Base-by-base conservation (phyloP, 2,329 filamentous ascomycete genomes). In the Aspergillus fumigatiaffinis region DNA sequence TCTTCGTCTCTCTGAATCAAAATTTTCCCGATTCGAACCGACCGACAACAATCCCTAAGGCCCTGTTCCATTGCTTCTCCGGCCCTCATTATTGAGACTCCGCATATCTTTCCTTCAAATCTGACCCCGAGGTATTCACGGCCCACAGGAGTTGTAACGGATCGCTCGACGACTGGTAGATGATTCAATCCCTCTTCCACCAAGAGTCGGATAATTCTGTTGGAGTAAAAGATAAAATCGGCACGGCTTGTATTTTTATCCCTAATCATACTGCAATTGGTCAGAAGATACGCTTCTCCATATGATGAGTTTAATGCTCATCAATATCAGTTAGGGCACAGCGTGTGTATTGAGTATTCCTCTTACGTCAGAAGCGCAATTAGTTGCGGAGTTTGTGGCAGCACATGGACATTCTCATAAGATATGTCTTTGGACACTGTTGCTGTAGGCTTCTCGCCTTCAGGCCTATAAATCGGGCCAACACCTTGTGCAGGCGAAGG, bases 151-250 rank as follows among this genome's bases (percentile, higher is more conserved):
- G 94, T 97, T 46, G 88, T 95, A 69, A 99, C 89, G 29, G 87
- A 87, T 68, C 95, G 91, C 71, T 91, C 88, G 53, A 96, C 87
- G 20, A 96, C 91, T 1, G 94, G 94, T 46, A 99, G 84, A 74
- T 99, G 94, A 76, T 99, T 99, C 54, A 99, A 82, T 3, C 94
- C 94, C 77, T 99, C 94, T 76, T 99, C 94, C 44, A 99, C 94
- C 6, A 99, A 84, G 46, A 99, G 83, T 32, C 94, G 91, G 73
- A 97, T 97, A 73, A 99, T 97, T 59, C 94, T 87, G 78, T 99
- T 99, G 47, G 92, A 96, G 80, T 97, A 96, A 79, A 99, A 99
- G 72, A 99, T 97, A 75, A 99, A 99, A 76, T 99, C 94, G 61
- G 92, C 94, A 58, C 94, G 89, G 56, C 88, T 86, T 5, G 94